Evolutionary conservation across 169 alveolate species (phyloP).

Genomic region (Plasmodium malariae): DNA sequence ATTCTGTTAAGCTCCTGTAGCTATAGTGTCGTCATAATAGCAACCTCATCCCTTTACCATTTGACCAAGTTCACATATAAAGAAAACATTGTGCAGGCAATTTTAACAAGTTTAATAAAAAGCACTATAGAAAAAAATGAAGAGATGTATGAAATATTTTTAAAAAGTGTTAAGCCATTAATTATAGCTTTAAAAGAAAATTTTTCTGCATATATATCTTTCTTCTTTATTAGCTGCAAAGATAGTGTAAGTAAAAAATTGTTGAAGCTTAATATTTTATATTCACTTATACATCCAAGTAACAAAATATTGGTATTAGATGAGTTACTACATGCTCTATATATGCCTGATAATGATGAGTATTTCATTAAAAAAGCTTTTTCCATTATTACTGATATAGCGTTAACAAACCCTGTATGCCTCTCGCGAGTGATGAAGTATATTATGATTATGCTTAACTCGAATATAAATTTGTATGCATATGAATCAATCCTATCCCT

Average conservation of each 20-base stretch:
- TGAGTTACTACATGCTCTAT: constrained; percentile 26
- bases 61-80: constrained; percentile 32
- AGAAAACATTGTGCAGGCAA: constrained; percentile 24
- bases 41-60: constrained; percentile 33
- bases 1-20: constrained; percentile 25
- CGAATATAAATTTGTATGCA: constrained; percentile 17
- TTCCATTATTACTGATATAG: constrained; percentile 17
- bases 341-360: constrained; percentile 16
- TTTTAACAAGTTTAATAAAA: constrained; percentile 12
- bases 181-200: constrained; percentile 13
- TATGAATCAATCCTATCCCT: constrained; percentile 40
- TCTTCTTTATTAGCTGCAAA: constrained; percentile 11
- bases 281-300: background rate
- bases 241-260: constrained; percentile 25
- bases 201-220: constrained; percentile 19
- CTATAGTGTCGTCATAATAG: constrained; percentile 8
- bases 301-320: constrained; percentile 26
- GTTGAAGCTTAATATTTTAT: constrained; percentile 24
- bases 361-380: constrained; percentile 25
- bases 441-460: constrained; percentile 23
- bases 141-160: constrained; percentile 28
- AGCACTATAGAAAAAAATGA: constrained; percentile 40
- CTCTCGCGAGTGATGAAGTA: constrained; percentile 22
- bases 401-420: constrained; percentile 19
- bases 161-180: constrained; percentile 38